Evolutionary conservation across 495 filamentous ascomycete genomes (phyloP).

Genomic region (Aspergillus sclerotiicarbonarius): DNA sequence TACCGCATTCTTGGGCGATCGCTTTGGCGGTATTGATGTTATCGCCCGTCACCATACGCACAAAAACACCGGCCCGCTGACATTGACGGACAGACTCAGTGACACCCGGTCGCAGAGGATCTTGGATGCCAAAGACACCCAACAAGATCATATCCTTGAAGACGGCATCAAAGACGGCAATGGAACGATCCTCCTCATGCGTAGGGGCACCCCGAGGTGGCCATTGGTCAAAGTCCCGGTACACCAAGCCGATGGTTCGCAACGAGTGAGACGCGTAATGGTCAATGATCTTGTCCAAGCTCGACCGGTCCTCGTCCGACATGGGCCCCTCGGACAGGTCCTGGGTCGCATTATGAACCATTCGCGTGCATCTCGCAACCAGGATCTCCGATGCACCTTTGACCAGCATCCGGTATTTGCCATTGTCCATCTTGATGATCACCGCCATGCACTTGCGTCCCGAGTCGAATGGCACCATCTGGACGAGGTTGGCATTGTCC

Average conservation of each 20-base stretch:
- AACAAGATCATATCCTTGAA: slow-evolving; percentile 76
- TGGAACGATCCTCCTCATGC: slow-evolving; percentile 64
- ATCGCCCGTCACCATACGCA: slow-evolving; percentile 91
- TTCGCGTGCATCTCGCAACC: slow-evolving; percentile 65
- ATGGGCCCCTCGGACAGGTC: slow-evolving; percentile 54
- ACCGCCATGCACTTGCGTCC: slow-evolving; percentile 86
- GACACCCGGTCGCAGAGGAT: slow-evolving; percentile 78
- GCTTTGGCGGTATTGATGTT: slow-evolving; percentile 83
- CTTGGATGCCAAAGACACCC: slow-evolving; percentile 82
- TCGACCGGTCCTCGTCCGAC: slow-evolving; percentile 55
- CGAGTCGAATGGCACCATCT: slow-evolving; percentile 85
- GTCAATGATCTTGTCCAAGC: slow-evolving; percentile 64
- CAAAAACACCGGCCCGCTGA: slow-evolving; percentile 75
- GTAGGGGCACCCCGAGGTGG: slow-evolving; percentile 68
- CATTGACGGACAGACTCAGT: slow-evolving; percentile 72
- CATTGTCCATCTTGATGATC: slow-evolving; percentile 64
- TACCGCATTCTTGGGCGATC: slow-evolving; percentile 81
- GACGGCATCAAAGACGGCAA: slow-evolving; percentile 75
- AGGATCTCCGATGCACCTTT: slow-evolving; percentile 92
- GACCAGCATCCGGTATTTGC: slow-evolving; percentile 69
- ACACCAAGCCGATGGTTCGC: slow-evolving; percentile 81
- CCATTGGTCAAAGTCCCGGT: slow-evolving; percentile 88
- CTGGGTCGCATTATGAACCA: slow-evolving; percentile 68
- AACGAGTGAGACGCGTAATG: slow-evolving; percentile 79
- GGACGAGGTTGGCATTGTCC: slow-evolving; percentile 64